Conservation (phyloP, 345 rosid genomes). For the Draba incana region DNA sequence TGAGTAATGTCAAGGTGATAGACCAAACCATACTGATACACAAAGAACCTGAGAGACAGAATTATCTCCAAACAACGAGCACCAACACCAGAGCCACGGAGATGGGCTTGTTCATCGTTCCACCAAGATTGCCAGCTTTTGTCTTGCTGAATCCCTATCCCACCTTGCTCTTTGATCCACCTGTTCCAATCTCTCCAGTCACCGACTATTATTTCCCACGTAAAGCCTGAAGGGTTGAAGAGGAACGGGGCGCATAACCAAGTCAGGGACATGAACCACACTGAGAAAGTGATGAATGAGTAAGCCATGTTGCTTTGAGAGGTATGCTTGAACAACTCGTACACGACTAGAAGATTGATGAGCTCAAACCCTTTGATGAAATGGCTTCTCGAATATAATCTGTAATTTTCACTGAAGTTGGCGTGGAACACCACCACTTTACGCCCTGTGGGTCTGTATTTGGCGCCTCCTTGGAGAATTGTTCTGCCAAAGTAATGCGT, state of each 20-base stretch:
- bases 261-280: slow-evolving; percentile 95
- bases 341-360: slow-evolving; percentile 70
- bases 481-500: slow-evolving; percentile 90
- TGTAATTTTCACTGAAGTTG: slow-evolving; percentile 85
- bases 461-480: slow-evolving; percentile 89
- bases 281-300: slow-evolving; percentile 77
- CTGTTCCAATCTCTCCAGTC: slow-evolving; percentile 99
- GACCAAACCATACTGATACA: slow-evolving; percentile 96
- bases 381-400: slow-evolving; percentile 94
- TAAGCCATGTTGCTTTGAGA: slow-evolving; percentile 87
- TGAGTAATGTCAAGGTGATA: slow-evolving; percentile 97
- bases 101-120: slow-evolving; percentile 88
- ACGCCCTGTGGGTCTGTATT: slow-evolving; percentile 92
- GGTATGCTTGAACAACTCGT: slow-evolving; percentile 82
- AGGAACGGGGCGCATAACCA: slow-evolving; percentile 96
- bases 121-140: slow-evolving; percentile 99
- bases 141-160: slow-evolving; percentile 90
- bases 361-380: slow-evolving; percentile 94
- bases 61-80: slow-evolving; percentile 76
- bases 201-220: slow-evolving; percentile 88
- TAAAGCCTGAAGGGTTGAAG: slow-evolving; percentile 89
- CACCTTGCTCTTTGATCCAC: slow-evolving; percentile 96
- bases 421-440: slow-evolving; percentile 94
- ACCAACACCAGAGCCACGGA: slow-evolving; percentile 68
- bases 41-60: slow-evolving; percentile 81